Evolutionary conservation across 169 alveolate genomes (phyloP).

Genomic region (Cystoisospora suis): DNA sequence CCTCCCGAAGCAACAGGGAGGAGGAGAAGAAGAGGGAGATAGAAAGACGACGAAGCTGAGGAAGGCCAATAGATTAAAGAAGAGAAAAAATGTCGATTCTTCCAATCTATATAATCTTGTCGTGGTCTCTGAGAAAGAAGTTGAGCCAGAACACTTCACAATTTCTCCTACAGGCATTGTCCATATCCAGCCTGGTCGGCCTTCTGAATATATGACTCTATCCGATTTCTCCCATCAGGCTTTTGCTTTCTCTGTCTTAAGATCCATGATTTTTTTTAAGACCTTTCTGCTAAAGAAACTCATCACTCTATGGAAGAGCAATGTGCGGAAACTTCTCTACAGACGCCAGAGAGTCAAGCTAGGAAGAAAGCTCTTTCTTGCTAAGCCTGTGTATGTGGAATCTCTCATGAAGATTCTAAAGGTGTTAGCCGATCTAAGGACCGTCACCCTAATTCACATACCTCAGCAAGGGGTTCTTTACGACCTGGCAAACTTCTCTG

Average conservation of each 20-base stretch:
- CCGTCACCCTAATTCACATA: conserved; percentile 31
- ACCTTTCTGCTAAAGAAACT: conserved; percentile 44
- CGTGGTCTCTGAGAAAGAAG: conserved; percentile 61
- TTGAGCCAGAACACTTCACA: conserved; percentile 58
- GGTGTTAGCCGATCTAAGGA: conserved; percentile 54
- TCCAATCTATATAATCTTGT: conserved; percentile 57
- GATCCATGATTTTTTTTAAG: conserved; percentile 59
- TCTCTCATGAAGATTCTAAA: conserved; percentile 26
- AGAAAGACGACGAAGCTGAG: neutral
- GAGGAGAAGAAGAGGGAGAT: too few species aligned
- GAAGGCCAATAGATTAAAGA: conserved; percentile 42
- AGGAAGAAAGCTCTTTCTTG: conserved; percentile 48
- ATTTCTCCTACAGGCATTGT: conserved; percentile 62
- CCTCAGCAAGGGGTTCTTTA: conserved; percentile 42
- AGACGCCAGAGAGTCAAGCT: conserved; percentile 45
- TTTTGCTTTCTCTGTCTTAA: conserved; percentile 56
- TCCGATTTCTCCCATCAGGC: conserved; percentile 62
- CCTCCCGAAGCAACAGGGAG: neutral
- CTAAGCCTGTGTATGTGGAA: conserved; percentile 45
- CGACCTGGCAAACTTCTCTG: conserved; percentile 43
- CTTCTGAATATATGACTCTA: conserved; percentile 60
- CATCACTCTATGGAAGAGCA: conserved; percentile 43
- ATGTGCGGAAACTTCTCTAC: conserved; percentile 33
- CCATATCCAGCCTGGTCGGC: conserved; percentile 64
- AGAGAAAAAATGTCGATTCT: neutral